Evolutionary conservation across 441 rosid species (phyloP).

Genomic region (Brassica hybrid): DNA sequence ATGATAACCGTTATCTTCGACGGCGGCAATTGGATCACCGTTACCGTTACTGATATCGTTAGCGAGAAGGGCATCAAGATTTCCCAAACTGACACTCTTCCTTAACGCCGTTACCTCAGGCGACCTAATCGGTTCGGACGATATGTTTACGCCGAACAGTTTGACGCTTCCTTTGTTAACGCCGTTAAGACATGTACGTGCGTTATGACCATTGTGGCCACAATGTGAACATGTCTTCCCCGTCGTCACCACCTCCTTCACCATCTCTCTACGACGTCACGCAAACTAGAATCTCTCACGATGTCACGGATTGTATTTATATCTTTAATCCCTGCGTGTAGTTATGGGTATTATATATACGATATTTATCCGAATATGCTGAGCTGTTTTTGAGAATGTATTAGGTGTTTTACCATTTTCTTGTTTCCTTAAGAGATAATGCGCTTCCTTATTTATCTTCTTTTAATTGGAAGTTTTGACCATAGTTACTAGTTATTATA

Average conservation of each 20-base stretch:
- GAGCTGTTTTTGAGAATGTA: constrained; percentile 36
- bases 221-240: constrained; percentile 57
- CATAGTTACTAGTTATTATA: constrained; percentile 3
- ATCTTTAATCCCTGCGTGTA: constrained; percentile 10
- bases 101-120: constrained; percentile 41
- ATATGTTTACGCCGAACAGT: constrained; percentile 67
- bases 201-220: constrained; percentile 61
- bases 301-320: constrained; percentile 16
- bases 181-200: constrained; percentile 52
- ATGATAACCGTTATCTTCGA: constrained; percentile 47
- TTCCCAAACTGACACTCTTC: constrained; percentile 58
- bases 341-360: constrained; percentile 17
- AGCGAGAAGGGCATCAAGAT: constrained; percentile 38
- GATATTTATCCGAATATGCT: constrained; percentile 23
- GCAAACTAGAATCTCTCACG: background rate
- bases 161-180: constrained; percentile 46
- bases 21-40: constrained; percentile 24
- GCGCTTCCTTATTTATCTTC: constrained; percentile 30
- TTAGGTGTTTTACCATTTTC: constrained; percentile 20
- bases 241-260: constrained; percentile 30
- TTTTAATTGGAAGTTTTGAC: constrained; percentile 24
- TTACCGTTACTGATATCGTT: constrained; percentile 21
- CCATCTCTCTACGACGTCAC: constrained; percentile 20
- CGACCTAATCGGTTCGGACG: constrained; percentile 28
- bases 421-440: constrained; percentile 22